These are phyloP conservation scores for Lepidopterella palustris DNA, from an alignment of 495 filamentous ascomycete genomes.

Conservation along the genomic window DNA sequence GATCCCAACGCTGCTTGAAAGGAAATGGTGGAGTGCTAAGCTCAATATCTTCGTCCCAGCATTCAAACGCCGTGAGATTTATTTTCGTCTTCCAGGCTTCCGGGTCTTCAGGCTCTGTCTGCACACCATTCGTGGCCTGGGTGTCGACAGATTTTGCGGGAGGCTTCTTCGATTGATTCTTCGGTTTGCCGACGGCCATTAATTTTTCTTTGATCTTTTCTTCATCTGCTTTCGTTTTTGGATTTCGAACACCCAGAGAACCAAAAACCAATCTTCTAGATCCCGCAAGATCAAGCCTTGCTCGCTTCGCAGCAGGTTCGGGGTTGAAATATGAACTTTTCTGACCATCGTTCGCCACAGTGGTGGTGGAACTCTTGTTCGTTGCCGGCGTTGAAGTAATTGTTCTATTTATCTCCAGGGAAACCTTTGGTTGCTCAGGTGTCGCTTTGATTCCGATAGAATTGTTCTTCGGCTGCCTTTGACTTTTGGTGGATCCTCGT, in stretches of 20 bases:
- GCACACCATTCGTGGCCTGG: background rate
- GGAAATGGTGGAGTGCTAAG: slow-evolving; percentile 82
- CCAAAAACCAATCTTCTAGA: slow-evolving; percentile 64
- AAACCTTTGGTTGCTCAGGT: too few relatives aligned
- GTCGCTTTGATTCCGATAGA: too few relatives aligned
- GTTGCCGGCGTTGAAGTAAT: too few relatives aligned
- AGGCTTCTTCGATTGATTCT: slow-evolving; percentile 28
- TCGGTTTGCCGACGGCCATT: slow-evolving; percentile 36
- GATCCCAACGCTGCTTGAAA: slow-evolving; percentile 83
- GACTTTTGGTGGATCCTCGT: too few relatives aligned
- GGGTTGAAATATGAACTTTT: background rate
- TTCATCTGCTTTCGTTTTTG: slow-evolving; percentile 62
- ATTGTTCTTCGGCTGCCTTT: too few relatives aligned
- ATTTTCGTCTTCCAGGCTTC: slow-evolving; percentile 70
- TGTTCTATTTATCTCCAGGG: too few relatives aligned
- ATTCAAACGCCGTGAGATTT: slow-evolving; percentile 71
- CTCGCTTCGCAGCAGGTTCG: slow-evolving; percentile 30
- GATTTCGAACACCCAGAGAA: slow-evolving; percentile 61
- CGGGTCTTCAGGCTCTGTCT: slow-evolving; percentile 26
- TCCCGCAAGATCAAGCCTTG: slow-evolving; percentile 56
- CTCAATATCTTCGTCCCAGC: slow-evolving; percentile 60
- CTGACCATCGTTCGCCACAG: background rate
- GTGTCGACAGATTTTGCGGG: background rate
- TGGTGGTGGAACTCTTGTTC: background rate
- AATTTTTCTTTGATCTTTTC: slow-evolving; percentile 54